Percentiles rank a stretch among this genome's conserved stretches.
Conservation (phyloP, 2,329 filamentous ascomycete species). For the Microascus cirrosus region DNA sequence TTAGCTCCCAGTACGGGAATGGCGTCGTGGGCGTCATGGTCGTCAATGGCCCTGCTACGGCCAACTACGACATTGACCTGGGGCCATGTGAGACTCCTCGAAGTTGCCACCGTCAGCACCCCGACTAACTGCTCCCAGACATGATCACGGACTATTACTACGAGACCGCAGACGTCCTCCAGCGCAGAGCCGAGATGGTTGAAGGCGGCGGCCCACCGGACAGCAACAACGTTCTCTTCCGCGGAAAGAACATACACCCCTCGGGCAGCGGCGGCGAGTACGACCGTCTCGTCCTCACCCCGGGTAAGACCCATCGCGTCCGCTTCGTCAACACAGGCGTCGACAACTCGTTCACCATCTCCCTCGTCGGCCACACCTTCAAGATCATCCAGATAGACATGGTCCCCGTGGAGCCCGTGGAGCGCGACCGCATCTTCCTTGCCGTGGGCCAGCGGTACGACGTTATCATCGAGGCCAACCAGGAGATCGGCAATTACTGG, state of each 20-base stretch:
- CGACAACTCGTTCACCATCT: constrained; percentile 35
- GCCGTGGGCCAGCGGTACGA: constrained; percentile 34
- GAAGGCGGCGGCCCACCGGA: constrained; percentile 9
- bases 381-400: constrained; percentile 43
- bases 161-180: constrained; percentile 16
- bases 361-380: constrained; percentile 38
- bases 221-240: constrained; percentile 27
- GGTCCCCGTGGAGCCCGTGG: constrained; percentile 38
- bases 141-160: constrained; percentile 42
- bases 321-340: constrained; percentile 38
- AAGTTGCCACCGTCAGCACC: not conserved
- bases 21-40: constrained; percentile 52
- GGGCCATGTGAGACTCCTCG: constrained; percentile 20
- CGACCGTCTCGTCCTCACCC: constrained; percentile 17
- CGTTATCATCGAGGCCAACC: constrained; percentile 30
- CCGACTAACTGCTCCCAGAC: not conserved
- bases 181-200: constrained; percentile 8
- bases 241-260: constrained; percentile 25
- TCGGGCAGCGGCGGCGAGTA: constrained; percentile 17
- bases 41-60: constrained; percentile 38
- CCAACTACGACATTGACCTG: constrained; percentile 49
- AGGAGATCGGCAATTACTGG: constrained; percentile 26
- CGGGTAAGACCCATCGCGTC: constrained; percentile 23
- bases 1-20: constrained; percentile 44
- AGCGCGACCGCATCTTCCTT: constrained; percentile 34